Base-by-base conservation (phyloP, 495 filamentous ascomycete species). In the Penicillium bialowiezense region DNA sequence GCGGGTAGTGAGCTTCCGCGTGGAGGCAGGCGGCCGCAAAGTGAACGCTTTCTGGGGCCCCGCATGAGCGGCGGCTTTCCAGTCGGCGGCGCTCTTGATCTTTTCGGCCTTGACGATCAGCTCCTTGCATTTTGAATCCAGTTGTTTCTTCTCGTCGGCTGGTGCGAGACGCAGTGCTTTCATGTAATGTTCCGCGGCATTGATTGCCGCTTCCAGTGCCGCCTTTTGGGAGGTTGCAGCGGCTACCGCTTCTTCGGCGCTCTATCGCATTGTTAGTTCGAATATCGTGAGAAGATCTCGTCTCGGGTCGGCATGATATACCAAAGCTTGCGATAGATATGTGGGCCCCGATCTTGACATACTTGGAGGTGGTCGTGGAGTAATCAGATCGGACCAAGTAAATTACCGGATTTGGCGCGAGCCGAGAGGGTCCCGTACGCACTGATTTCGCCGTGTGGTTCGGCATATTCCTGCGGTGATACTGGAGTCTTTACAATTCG, bases 141-240 rank as follows among this genome's bases (percentile, higher is more conserved):
- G 67, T 9, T 68, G 62, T 48, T 80, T 87, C 20, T 91, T 85
- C 15, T 69, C 67, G 10, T 70, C 54, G 24, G 62, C 67, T 5
- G 70, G 54, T 1, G 82, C 73, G 38, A 82, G 64, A 36, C 72
- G 70, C 44, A 87, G 63, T 1, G 86, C 88, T 59, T 81, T 81
- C 82, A 96, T 89, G 50, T 89, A 89, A 36, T 86, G 67, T 56
- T 96, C 88, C 13, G 81, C 83, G 19, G 87, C 87, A 51, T 79
- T 69, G 60, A 93, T 87, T 45, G 87, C 84, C 52, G 83, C 79
- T 31, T 84, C 68, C 39, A 96, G 73, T 15, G 91, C 90, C 50
- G 82, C 78, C 29, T 83, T 77, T 44, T 83, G 81, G 38, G 78
- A 85, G 21, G 66, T 65, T 15, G 83, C 73, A 19, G 50, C 62